Evolutionary conservation across 257 asterid genomes (phyloP).

Genomic region (Sherardia arvensis): DNA sequence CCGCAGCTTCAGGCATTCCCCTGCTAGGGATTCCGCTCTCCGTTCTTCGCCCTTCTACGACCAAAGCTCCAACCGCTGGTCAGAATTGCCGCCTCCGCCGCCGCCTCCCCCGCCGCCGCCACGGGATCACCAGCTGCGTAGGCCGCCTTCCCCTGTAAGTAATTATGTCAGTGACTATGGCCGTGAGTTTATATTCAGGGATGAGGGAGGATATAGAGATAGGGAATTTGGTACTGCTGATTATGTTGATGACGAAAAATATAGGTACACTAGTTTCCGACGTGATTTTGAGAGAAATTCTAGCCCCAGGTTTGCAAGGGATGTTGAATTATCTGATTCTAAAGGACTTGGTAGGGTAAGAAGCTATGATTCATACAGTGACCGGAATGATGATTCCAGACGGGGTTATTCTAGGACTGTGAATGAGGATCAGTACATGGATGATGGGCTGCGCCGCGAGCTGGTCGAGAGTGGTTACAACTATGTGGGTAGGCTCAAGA

Average conservation of each 20-base stretch:
- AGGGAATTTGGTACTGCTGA: background rate
- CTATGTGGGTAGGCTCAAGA: conserved; percentile 31
- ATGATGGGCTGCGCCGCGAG: conserved; percentile 14
- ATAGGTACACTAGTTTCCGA: background rate
- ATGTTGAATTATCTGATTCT: conserved; percentile 1
- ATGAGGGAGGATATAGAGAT: conserved; percentile 16
- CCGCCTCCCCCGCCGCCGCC: background rate
- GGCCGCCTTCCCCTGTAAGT: conserved; percentile 7
- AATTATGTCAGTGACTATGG: conserved; percentile 2
- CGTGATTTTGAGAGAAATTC: conserved; percentile 7
- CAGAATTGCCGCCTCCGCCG: conserved; percentile 8
- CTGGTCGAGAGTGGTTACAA: conserved; percentile 18
- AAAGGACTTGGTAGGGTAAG: conserved; percentile 11
- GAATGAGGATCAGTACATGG: conserved; percentile 5
- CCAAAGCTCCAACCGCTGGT: conserved; percentile 6
- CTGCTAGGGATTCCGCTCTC: conserved; percentile 16
- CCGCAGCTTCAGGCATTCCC: conserved; percentile 21
- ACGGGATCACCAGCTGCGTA: conserved; percentile 7
- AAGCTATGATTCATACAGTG: conserved; percentile 17
- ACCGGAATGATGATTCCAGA: conserved; percentile 26
- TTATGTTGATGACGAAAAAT: conserved; percentile 6
- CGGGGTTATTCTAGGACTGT: conserved; percentile 16
- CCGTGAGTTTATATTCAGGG: conserved; percentile 25
- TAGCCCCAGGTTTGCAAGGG: conserved; percentile 6
- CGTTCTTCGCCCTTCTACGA: background rate